Conservation (phyloP, 139 green algal species). For the Coccomyxa sp. region DNA sequence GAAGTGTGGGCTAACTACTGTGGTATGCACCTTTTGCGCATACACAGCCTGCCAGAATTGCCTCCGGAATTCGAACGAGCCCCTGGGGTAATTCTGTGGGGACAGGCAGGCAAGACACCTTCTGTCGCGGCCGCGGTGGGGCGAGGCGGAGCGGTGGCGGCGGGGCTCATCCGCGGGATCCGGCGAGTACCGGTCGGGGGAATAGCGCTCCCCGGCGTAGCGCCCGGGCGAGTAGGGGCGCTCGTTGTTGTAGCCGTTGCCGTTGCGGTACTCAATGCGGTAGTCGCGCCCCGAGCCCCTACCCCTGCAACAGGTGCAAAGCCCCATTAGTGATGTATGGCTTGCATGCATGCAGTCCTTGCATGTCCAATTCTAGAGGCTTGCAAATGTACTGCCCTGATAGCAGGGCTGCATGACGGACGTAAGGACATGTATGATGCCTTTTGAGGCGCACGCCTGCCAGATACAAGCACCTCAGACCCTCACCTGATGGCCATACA, state of each 20-base stretch:
- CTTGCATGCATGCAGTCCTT: no score
- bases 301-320: neutral
- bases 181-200: slow-evolving; percentile 10
- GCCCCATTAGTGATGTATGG: no score
- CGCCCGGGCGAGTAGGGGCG: slow-evolving; percentile 4
- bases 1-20: no score
- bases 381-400: neutral
- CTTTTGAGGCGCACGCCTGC: neutral
- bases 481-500: neutral
- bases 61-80: no score
- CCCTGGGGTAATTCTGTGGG: no score
- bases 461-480: neutral
- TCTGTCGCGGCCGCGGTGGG: no score
- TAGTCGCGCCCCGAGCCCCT: neutral
- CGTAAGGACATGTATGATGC: neutral
- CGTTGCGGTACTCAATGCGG: neutral
- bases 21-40: no score
- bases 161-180: neutral
- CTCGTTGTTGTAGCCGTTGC: neutral
- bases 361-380: neutral
- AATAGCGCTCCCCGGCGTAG: slow-evolving; percentile 16
- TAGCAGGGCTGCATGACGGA: neutral
- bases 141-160: slow-evolving; percentile 10
- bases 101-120: no score
- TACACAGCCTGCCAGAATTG: no score